Evolutionary conservation across 768 basidiomycete genomes (phyloP).

Genomic region (Amanita fuliginea): DNA sequence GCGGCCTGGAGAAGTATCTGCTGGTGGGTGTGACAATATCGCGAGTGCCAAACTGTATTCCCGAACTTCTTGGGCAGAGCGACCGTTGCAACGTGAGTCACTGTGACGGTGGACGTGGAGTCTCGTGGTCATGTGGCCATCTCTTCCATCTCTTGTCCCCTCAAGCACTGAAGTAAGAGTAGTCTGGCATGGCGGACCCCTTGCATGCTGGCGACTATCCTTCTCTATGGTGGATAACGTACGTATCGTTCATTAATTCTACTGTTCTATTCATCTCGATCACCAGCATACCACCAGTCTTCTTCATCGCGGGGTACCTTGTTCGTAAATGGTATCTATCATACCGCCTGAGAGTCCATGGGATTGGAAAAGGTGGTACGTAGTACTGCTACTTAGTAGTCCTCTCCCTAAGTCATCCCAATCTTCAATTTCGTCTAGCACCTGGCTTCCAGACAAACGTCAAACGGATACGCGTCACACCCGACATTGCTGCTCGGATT

Average conservation of each 20-base stretch:
- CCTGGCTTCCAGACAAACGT: constrained; percentile 48
- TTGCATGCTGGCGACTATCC: too few relatives aligned
- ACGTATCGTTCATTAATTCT: background rate
- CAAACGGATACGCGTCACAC: constrained; percentile 36
- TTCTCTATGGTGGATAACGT: background rate
- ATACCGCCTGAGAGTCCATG: constrained; percentile 31
- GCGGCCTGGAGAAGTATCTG: too few relatives aligned
- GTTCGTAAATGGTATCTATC: constrained; percentile 39
- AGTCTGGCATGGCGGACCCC: too few relatives aligned
- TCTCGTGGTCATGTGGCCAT: too few relatives aligned
- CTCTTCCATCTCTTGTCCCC: too few relatives aligned
- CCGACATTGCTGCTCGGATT: constrained; percentile 43
- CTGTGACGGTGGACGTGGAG: too few relatives aligned
- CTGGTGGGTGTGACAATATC: too few relatives aligned
- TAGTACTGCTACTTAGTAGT: too few relatives aligned
- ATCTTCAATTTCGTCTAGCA: constrained; percentile 19
- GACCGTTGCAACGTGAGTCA: too few relatives aligned
- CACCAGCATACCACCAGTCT: constrained; percentile 18
- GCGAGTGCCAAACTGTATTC: too few relatives aligned
- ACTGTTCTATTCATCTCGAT: background rate
- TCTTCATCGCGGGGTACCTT: constrained; percentile 35
- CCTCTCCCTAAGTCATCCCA: background rate
- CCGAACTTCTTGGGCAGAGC: too few relatives aligned
- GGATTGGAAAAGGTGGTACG: constrained; percentile 46
- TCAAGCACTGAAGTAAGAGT: too few relatives aligned